Conservation (phyloP, 495 filamentous ascomycete species). For the Podospora pseudopauciseta region DNA sequence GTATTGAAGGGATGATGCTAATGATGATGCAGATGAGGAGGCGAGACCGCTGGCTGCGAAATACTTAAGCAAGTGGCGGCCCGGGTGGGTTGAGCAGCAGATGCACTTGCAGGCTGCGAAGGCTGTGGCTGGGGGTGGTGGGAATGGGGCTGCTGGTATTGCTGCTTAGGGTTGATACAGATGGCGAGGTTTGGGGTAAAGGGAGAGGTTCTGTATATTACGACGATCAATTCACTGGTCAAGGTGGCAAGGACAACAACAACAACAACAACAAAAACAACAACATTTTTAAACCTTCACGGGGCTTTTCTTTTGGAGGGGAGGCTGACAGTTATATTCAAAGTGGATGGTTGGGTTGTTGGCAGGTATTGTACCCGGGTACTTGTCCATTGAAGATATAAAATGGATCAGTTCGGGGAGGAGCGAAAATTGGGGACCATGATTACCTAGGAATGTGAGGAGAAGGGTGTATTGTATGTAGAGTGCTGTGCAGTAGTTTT, state of each 20-base stretch:
- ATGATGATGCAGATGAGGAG: slow-evolving; percentile 39
- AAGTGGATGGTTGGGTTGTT: neutral
- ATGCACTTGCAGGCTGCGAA: slow-evolving; percentile 7
- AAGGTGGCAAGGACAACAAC: neutral
- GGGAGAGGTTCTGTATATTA: neutral
- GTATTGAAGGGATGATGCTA: slow-evolving; percentile 11
- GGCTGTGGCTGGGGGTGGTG: neutral
- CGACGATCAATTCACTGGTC: neutral
- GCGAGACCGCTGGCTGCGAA: slow-evolving; percentile 52
- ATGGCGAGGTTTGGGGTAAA: neutral
- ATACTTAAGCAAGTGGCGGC: slow-evolving; percentile 52
- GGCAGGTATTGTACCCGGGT: neutral
- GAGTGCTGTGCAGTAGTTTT: neutral
- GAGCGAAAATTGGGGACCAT: neutral
- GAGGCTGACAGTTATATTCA: neutral
- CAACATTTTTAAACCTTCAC: neutral
- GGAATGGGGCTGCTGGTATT: slow-evolving; percentile 5
- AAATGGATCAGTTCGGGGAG: neutral
- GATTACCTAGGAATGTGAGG: neutral
- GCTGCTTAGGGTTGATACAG: slow-evolving; percentile 5
- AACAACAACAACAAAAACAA: neutral
- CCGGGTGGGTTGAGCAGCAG: slow-evolving; percentile 46
- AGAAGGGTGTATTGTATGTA: neutral
- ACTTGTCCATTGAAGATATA: neutral
- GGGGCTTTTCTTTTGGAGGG: neutral